Conservation (phyloP, 345 rosid genomes). For the Dipteronia sinensis region DNA sequence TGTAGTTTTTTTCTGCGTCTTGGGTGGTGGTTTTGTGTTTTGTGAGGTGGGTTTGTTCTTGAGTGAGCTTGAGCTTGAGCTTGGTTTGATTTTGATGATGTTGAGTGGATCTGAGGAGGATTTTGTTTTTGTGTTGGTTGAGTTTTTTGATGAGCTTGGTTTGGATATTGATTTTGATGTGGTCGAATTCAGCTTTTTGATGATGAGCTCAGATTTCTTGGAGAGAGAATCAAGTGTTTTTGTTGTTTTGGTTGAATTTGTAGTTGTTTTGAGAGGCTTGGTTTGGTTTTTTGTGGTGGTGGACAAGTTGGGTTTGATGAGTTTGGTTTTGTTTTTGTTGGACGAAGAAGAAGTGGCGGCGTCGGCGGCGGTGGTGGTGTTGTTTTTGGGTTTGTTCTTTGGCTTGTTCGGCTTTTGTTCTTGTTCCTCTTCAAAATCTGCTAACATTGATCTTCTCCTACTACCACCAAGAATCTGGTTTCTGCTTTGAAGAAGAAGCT, state of each 20-base stretch:
- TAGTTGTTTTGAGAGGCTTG: conserved; percentile 38
- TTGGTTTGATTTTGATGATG: conserved; percentile 49
- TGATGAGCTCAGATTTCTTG: not conserved
- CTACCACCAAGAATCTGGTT: conserved; percentile 26
- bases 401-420: conserved; percentile 33
- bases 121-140: conserved; percentile 34
- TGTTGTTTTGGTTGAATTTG: conserved; percentile 51
- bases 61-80: conserved; percentile 32
- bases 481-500: conserved; percentile 30
- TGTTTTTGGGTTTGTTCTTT: conserved; percentile 38
- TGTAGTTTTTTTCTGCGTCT: conserved; percentile 27
- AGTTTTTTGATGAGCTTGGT: conserved; percentile 43
- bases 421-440: conserved; percentile 34
- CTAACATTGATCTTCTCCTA: conserved; percentile 37
- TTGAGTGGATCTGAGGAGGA: conserved; percentile 46
- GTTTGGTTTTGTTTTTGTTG: conserved; percentile 61
- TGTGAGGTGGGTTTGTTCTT: conserved; percentile 42
- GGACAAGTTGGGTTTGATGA: conserved; percentile 35
- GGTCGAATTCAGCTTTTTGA: conserved; percentile 51
- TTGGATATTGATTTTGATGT: conserved; percentile 22
- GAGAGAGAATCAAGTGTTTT: conserved; percentile 25
- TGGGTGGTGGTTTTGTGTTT: conserved; percentile 26
- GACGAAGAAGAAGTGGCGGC: not conserved
- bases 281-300: conserved; percentile 45
- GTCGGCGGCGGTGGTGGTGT: conserved; percentile 18